These are phyloP conservation scores for Candida coquimbonensis DNA, from an alignment of 805 yeast species.

Conservation along the genomic window DNA sequence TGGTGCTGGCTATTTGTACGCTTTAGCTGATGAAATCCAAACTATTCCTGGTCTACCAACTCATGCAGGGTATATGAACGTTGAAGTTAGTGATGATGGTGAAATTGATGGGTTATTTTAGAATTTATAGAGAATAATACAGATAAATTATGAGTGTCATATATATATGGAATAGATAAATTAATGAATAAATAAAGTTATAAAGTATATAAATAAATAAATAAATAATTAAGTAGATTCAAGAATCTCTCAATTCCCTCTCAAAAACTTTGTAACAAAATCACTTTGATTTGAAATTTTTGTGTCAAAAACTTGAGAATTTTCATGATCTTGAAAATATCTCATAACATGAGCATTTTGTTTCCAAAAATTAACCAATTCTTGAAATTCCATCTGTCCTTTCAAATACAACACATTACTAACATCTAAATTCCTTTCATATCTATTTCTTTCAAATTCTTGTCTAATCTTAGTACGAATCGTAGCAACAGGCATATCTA, in stretches of 20 bases:
- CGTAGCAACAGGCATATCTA: conserved; percentile 71
- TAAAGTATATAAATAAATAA: conserved; percentile 2
- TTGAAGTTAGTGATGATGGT: conserved; percentile 84
- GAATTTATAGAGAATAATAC: neutral
- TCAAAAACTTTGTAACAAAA: conserved; percentile 69
- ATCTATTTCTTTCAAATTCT: conserved; percentile 82
- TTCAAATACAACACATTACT: conserved; percentile 66
- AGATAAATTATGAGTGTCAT: neutral
- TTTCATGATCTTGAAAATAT: conserved; percentile 65
- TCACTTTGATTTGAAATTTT: conserved; percentile 41
- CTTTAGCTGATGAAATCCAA: conserved; percentile 93
- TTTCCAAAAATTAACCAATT: conserved; percentile 83
- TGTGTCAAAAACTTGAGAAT: conserved; percentile 34
- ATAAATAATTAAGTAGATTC: no score
- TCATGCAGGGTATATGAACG: conserved; percentile 94
- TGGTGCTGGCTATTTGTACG: conserved; percentile 96
- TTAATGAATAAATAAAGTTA: neutral
- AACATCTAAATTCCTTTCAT: conserved; percentile 56
- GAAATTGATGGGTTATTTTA: conserved; percentile 84
- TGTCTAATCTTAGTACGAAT: conserved; percentile 82
- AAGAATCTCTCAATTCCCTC: conserved; percentile 32
- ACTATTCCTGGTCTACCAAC: conserved; percentile 97
- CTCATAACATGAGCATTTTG: conserved; percentile 80
- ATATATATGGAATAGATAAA: conserved; percentile 6
- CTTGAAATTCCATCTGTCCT: conserved; percentile 90